phyloP scores from a whole-genome alignment of 1,284 basidiomycete genomes.

The Sporisorium iseilematis-ciliati region DNA sequence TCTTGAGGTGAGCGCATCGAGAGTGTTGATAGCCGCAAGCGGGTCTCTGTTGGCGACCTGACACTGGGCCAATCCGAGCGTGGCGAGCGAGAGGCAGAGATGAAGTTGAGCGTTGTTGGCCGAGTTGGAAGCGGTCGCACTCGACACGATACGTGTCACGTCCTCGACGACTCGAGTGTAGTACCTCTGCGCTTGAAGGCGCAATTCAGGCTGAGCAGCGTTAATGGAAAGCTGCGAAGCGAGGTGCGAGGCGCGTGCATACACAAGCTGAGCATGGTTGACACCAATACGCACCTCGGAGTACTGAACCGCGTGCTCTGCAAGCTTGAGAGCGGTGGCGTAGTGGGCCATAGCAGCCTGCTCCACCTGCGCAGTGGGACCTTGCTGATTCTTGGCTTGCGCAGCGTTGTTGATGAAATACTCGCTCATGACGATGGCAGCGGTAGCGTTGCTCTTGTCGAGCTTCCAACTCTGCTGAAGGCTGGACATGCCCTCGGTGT shows the following conservation, averaged over 20 bases:
- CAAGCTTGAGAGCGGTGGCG: constrained; percentile 63
- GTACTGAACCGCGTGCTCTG: constrained; percentile 68
- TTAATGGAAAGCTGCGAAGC: constrained; percentile 56
- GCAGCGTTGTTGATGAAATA: constrained; percentile 59
- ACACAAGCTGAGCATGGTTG: constrained; percentile 60
- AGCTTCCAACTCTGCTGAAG: constrained; percentile 65
- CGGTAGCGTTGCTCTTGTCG: constrained; percentile 66
- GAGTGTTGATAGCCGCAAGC: constrained; percentile 61
- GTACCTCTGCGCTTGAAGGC: constrained; percentile 61
- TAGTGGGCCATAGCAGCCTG: constrained; percentile 52
- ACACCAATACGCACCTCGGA: constrained; percentile 60
- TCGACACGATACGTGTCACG: constrained; percentile 38
- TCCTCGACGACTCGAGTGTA: constrained; percentile 62
- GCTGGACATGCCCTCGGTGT: constrained; percentile 61
- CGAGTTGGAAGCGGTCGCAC: constrained; percentile 16
- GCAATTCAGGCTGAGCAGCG: constrained; percentile 46
- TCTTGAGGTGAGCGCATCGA: constrained; percentile 55
- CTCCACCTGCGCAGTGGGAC: constrained; percentile 22
- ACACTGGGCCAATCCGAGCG: constrained; percentile 65
- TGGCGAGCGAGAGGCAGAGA: constrained; percentile 58
- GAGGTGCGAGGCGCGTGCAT: constrained; percentile 64
- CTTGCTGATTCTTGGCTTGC: constrained; percentile 30
- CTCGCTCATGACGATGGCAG: constrained; percentile 63
- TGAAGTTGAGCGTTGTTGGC: constrained; percentile 41
- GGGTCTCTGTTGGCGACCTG: constrained; percentile 59